phyloP scores from a whole-genome alignment of 2,329 filamentous ascomycete genomes.

The Neospermospora avenae region DNA sequence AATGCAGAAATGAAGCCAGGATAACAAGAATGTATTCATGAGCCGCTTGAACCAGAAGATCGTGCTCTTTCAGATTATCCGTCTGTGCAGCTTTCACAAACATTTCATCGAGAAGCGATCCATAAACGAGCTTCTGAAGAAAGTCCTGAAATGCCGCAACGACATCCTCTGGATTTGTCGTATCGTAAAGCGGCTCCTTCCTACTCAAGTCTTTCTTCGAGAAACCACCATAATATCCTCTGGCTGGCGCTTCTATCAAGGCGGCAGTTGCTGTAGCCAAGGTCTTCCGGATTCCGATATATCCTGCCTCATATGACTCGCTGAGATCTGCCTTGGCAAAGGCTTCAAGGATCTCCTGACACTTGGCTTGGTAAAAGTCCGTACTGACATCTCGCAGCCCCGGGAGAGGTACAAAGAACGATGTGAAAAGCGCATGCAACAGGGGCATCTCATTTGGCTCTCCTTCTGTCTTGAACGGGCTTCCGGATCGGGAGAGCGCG shows the following conservation, averaged over 20 bases:
- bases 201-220: constrained; percentile 29
- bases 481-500: constrained; percentile 65
- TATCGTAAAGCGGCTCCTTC: constrained; percentile 50
- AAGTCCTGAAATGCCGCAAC: constrained; percentile 64
- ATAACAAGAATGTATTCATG: constrained; percentile 68
- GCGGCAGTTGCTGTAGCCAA: constrained; percentile 55
- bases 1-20: constrained; percentile 70
- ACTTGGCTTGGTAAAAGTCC: constrained; percentile 63
- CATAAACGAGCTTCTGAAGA: constrained; percentile 64
- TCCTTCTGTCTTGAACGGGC: constrained; percentile 52
- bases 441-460: constrained; percentile 44
- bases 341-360: constrained; percentile 57
- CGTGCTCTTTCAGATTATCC: constrained; percentile 61
- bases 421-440: constrained; percentile 64
- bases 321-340: constrained; percentile 68
- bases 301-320: constrained; percentile 79
- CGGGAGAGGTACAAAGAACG: constrained; percentile 62
- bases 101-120: constrained; percentile 61
- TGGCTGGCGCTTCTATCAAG: constrained; percentile 11
- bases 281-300: constrained; percentile 70
- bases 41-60: constrained; percentile 58
- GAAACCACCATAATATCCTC: constrained; percentile 27
- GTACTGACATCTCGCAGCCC: constrained; percentile 59
- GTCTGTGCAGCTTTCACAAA: constrained; percentile 60
- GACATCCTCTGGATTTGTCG: constrained; percentile 56